phyloP scores from a whole-genome alignment of 495 filamentous ascomycete species.

The Paragyromitra xinjiangensis region DNA sequence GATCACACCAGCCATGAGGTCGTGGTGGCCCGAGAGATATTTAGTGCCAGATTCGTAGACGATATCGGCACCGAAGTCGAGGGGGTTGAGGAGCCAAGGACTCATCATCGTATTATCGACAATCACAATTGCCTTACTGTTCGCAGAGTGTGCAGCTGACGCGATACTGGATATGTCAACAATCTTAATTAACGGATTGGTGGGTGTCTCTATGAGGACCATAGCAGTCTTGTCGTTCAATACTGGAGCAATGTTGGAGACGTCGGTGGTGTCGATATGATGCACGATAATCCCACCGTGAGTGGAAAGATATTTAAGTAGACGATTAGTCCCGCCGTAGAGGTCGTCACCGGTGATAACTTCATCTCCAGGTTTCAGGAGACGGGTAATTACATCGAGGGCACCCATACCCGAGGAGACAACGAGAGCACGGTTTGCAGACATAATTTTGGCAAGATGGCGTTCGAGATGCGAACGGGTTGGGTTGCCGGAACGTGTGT shows the following conservation, averaged over 20 bases:
- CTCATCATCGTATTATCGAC: constrained; percentile 99
- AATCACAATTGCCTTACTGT: constrained; percentile 81
- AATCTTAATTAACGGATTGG: constrained; percentile 98
- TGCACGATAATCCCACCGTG: constrained; percentile 90
- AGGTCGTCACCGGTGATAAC: constrained; percentile 96
- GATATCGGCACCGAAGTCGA: constrained; percentile 93
- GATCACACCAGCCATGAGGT: constrained; percentile 97
- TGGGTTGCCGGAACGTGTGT: constrained; percentile 95
- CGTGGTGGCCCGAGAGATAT: constrained; percentile 96
- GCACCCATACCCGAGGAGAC: constrained; percentile 98
- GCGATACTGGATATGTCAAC: constrained; percentile 87
- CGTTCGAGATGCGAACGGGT: constrained; percentile 95
- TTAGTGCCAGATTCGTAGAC: constrained; percentile 98
- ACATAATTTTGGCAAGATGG: constrained; percentile 98
- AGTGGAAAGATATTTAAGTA: constrained; percentile 88
- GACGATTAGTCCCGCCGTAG: constrained; percentile 93
- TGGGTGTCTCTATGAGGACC: constrained; percentile 95
- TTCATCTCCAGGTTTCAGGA: constrained; percentile 92
- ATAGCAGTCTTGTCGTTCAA: constrained; percentile 84
- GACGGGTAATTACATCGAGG: constrained; percentile 93
- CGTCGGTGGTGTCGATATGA: constrained; percentile 90
- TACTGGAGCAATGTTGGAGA: constrained; percentile 71
- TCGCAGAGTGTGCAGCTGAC: constrained; percentile 75
- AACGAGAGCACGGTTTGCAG: constrained; percentile 85
- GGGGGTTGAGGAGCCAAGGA: constrained; percentile 86